Percentiles rank a stretch among this genome's conserved stretches.
phyloP scores from a whole-genome alignment of 257 asterid genomes.

The Schizonepeta tenuifolia region DNA sequence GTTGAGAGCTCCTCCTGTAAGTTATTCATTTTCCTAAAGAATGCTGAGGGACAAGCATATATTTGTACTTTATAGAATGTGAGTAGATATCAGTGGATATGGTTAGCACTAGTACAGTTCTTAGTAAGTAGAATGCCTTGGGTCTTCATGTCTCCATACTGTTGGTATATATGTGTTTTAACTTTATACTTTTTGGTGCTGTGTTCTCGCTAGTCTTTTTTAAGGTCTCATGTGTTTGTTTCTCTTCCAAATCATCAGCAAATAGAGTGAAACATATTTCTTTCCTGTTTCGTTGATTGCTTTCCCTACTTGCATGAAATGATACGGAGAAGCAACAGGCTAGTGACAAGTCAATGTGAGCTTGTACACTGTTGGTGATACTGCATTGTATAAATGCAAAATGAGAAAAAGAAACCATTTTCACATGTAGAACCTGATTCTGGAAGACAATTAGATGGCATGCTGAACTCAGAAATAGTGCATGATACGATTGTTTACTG shows the following conservation, averaged over 20 bases:
- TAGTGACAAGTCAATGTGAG: not conserved
- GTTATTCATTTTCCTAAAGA: conserved; percentile 38
- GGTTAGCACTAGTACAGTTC: not conserved
- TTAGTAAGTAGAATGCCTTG: conserved; percentile 19
- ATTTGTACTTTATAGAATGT: not conserved
- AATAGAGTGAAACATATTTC: conserved; percentile 4
- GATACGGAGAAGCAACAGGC: not conserved
- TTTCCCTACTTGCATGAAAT: conserved; percentile 7
- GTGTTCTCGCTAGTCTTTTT: conserved; percentile 11
- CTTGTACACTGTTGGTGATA: conserved; percentile 4
- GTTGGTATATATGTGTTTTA: conserved; percentile 12
- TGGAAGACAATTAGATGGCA: not conserved
- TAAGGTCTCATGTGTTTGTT: not conserved
- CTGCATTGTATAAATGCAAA: not conserved
- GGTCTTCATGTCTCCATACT: conserved; percentile 10
- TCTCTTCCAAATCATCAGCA: conserved; percentile 1
- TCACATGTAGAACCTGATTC: conserved; percentile 22
- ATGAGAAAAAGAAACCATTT: not conserved
- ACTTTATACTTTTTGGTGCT: conserved; percentile 18
- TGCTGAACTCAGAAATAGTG: not conserved
- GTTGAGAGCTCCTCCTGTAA: conserved; percentile 73
- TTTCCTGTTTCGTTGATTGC: conserved; percentile 21
- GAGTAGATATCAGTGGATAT: conserved; percentile 2
- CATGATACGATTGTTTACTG: not conserved
- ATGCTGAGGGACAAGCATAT: not conserved